Evolutionary conservation across 2,329 filamentous ascomycete genomes (phyloP).

Genomic region (Dothistroma septosporum): DNA sequence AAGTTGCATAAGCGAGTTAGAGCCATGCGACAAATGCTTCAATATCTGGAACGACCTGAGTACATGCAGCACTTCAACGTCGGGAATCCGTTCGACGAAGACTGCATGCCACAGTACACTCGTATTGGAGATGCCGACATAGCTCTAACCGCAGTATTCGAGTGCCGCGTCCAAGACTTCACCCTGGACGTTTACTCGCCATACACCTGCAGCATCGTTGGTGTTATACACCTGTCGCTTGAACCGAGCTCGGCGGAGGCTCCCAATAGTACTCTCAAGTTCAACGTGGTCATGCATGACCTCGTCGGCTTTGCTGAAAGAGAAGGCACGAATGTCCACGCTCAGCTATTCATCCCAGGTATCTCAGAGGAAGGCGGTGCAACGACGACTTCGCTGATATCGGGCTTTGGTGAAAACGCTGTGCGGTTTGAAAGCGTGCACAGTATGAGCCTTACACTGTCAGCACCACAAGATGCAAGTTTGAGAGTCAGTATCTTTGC

Average conservation of each 20-base stretch:
- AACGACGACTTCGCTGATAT: constrained; percentile 92
- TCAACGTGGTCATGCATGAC: constrained; percentile 98
- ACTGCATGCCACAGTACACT: constrained; percentile 87
- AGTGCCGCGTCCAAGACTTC: constrained; percentile 92
- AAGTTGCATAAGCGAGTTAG: constrained; percentile 84
- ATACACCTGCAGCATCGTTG: constrained; percentile 84
- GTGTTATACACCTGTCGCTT: constrained; percentile 82
- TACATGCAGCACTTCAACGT: constrained; percentile 89
- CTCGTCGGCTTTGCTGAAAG: constrained; percentile 90
- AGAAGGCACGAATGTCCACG: constrained; percentile 92
- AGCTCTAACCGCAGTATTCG: constrained; percentile 86
- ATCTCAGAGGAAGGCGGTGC: constrained; percentile 83
- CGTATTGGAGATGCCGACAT: constrained; percentile 91
- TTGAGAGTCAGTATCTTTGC: constrained; percentile 89
- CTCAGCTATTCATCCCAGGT: constrained; percentile 91
- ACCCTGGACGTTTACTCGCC: constrained; percentile 85
- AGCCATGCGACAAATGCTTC: constrained; percentile 93
- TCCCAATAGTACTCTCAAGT: constrained; percentile 88
- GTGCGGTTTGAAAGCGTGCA: constrained; percentile 96
- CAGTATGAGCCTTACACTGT: constrained; percentile 89
- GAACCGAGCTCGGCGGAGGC: constrained; percentile 92
- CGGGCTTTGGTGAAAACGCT: constrained; percentile 85
- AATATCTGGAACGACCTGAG: constrained; percentile 92
- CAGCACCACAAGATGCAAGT: constrained; percentile 67
- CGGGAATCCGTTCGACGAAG: constrained; percentile 88